A percentile compares a stretch with the other conserved stretches of the same genome.
These are phyloP conservation scores for Benincasa hispida DNA, from an alignment of 306 rosid genomes.

Conservation along the genomic window DNA sequence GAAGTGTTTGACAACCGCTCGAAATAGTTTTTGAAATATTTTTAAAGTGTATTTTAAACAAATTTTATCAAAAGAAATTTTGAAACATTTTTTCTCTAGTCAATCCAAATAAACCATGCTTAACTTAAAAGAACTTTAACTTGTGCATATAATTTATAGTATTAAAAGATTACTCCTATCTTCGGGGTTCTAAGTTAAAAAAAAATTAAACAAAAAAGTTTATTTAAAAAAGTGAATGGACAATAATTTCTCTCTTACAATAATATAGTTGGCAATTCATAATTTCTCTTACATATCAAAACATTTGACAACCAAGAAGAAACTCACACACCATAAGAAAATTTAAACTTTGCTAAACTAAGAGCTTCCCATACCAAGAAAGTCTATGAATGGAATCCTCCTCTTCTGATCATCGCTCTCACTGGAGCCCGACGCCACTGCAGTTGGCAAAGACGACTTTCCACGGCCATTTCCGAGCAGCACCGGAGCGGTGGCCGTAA, in stretches of 20 bases:
- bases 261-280: not conserved
- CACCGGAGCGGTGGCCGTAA: not conserved
- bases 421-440: not conserved
- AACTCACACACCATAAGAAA: not conserved
- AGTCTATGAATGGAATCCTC: conserved; percentile 7
- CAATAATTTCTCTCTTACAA: not conserved
- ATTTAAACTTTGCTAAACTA: not conserved
- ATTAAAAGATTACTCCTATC: too few species aligned
- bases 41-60: too few species aligned
- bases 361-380: conserved; percentile 12
- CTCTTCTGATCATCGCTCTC: not conserved
- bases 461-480: not conserved
- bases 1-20: too few species aligned
- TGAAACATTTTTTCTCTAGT: too few species aligned
- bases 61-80: too few species aligned
- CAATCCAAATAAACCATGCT: too few species aligned
- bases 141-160: too few species aligned
- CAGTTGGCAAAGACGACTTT: not conserved
- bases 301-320: conserved; percentile 2
- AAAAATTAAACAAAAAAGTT: too few species aligned
- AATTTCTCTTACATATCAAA: not conserved
- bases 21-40: too few species aligned
- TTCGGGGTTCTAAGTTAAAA: not conserved
- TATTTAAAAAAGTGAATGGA: not conserved
- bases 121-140: too few species aligned